phyloP scores from a whole-genome alignment of 2,329 filamentous ascomycete genomes.

The Colletotrichum lini region DNA sequence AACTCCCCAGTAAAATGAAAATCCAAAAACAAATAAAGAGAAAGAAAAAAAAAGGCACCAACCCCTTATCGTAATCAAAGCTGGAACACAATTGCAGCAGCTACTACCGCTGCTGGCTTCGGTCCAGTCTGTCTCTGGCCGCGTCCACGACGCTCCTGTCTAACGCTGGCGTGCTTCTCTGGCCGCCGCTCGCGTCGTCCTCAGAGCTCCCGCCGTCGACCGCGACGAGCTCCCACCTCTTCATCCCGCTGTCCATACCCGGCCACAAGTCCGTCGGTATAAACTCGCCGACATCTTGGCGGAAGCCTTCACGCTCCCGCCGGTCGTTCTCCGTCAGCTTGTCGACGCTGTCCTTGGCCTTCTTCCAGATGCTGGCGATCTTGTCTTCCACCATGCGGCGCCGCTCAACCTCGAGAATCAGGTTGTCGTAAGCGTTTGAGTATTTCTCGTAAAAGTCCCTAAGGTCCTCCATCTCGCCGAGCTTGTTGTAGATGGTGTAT shows the following conservation, averaged over 20 bases:
- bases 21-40: background rate
- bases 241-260: slow-evolving; percentile 75
- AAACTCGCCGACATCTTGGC: slow-evolving; percentile 86
- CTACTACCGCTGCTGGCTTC: slow-evolving; percentile 38
- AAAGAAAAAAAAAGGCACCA: too few species aligned
- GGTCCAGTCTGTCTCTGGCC: slow-evolving; percentile 44
- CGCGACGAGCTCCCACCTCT: slow-evolving; percentile 64
- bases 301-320: slow-evolving; percentile 82
- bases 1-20: background rate
- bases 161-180: slow-evolving; percentile 48
- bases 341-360: slow-evolving; percentile 83
- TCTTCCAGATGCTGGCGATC: slow-evolving; percentile 80
- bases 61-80: background rate
- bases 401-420: slow-evolving; percentile 87
- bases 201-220: slow-evolving; percentile 50
- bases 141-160: slow-evolving; percentile 50
- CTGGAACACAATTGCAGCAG: background rate
- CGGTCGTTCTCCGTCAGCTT: slow-evolving; percentile 81
- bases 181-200: slow-evolving; percentile 28
- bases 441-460: slow-evolving; percentile 91
- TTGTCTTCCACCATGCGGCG: slow-evolving; percentile 80
- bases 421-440: slow-evolving; percentile 83
- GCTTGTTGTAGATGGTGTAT: slow-evolving; percentile 75
- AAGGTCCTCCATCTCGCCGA: slow-evolving; percentile 83
- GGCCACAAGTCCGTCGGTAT: slow-evolving; percentile 92